Evolutionary conservation across 495 filamentous ascomycete genomes (phyloP).

Genomic region (Podospora australis): DNA sequence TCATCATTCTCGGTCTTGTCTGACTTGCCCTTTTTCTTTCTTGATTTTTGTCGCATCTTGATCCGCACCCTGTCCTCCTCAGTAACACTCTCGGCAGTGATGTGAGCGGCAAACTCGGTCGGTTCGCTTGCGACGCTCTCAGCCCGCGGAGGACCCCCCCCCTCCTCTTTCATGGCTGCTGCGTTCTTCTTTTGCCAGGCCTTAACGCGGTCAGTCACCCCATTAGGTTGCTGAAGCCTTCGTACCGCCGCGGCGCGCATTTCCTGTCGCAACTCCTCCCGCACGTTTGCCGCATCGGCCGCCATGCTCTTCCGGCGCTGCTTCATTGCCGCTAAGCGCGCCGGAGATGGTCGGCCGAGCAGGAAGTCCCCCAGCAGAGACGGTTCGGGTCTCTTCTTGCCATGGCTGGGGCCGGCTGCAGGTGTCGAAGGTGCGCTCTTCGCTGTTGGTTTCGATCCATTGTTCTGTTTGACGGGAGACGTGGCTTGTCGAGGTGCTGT

Average conservation of each 20-base stretch:
- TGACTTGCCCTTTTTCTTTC: conserved; percentile 24
- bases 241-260: conserved; percentile 43
- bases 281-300: conserved; percentile 32
- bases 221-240: conserved; percentile 41
- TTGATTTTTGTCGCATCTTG: conserved; percentile 35
- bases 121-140: conserved; percentile 36
- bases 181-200: conserved; percentile 70
- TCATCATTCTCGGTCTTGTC: conserved; percentile 19
- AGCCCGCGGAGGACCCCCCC: conserved; percentile 28
- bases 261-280: conserved; percentile 38
- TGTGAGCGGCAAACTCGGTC: conserved; percentile 36
- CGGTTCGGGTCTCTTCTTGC: conserved; percentile 36
- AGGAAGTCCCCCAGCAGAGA: conserved; percentile 49
- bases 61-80: conserved; percentile 45
- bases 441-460: conserved; percentile 25
- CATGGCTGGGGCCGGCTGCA: conserved; percentile 18
- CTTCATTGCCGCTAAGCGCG: conserved; percentile 33
- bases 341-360: conserved; percentile 44
- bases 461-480: conserved; percentile 19
- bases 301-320: conserved; percentile 38
- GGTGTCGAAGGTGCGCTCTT: conserved; percentile 37
- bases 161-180: conserved; percentile 40
- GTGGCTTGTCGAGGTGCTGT: conserved; percentile 14
- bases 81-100: conserved; percentile 42
- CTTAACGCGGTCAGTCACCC: conserved; percentile 62